These are phyloP conservation scores for Eucalyptus melliodora DNA, from an alignment of 345 rosid species.

Conservation along the genomic window DNA sequence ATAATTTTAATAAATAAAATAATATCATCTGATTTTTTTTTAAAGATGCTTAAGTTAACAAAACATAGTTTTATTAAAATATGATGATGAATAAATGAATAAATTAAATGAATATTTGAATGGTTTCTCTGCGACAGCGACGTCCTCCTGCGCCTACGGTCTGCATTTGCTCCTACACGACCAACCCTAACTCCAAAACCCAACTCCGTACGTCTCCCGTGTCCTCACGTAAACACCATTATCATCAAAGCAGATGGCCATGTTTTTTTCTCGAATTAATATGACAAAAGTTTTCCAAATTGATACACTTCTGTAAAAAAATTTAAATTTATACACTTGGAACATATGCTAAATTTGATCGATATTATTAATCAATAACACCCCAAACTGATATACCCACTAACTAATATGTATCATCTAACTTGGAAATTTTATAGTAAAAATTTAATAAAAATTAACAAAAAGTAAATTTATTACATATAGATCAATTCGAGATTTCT, in stretches of 20 bases:
- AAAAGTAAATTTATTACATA: accelerated
- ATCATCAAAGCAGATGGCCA: neutral
- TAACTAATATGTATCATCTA: accelerated
- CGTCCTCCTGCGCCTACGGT: neutral
- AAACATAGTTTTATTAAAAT: neutral
- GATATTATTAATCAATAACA: too few relatives aligned
- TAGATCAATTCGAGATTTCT: accelerated
- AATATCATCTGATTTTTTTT: neutral
- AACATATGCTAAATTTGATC: too few relatives aligned
- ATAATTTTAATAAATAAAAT: neutral
- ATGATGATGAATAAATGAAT: neutral
- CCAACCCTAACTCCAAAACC: neutral
- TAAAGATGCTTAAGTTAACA: neutral
- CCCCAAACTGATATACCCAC: accelerated
- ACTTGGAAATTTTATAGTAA: too few relatives aligned
- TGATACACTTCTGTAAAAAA: too few relatives aligned
- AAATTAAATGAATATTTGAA: neutral
- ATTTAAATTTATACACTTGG: too few relatives aligned
- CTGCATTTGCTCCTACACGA: neutral
- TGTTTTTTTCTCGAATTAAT: neutral
- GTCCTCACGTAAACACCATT: neutral
- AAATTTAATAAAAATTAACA: too few relatives aligned
- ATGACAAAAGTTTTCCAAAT: too few relatives aligned
- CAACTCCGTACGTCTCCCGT: neutral
- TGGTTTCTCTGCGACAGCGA: neutral